A percentile compares a stretch with the other conserved stretches of the same genome.
phyloP scores from a whole-genome alignment of 345 rosid genomes.

The Aethionema arabicum region DNA sequence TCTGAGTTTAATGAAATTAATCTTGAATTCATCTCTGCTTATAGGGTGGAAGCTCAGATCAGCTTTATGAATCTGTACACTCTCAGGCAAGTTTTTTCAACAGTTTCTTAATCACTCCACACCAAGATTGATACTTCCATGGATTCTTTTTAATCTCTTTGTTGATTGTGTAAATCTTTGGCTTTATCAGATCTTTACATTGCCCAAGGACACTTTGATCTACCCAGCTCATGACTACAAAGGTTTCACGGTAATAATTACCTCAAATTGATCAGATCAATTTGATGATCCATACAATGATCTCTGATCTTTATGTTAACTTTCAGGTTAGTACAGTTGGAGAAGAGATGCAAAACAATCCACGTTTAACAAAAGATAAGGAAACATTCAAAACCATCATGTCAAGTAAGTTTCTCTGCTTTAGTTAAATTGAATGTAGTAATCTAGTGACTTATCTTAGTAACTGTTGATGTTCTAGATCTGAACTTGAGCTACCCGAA shows the following conservation, averaged over 20 bases:
- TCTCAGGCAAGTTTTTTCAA: conserved; percentile 65
- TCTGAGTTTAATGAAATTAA: background rate
- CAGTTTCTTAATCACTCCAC: background rate
- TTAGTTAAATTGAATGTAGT: background rate
- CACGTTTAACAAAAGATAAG: conserved; percentile 83
- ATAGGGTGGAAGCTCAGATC: conserved; percentile 87
- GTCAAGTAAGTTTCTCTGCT: conserved; percentile 60
- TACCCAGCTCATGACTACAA: conserved; percentile 96
- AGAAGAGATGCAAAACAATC: conserved; percentile 79
- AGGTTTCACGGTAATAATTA: conserved; percentile 67
- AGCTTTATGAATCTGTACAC: conserved; percentile 86
- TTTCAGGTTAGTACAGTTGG: conserved; percentile 87
- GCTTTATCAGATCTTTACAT: conserved; percentile 63
- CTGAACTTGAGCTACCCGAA: conserved; percentile 81
- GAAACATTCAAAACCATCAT: conserved; percentile 75
- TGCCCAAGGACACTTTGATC: conserved; percentile 80
- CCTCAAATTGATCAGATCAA: background rate
- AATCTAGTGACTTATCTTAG: background rate
- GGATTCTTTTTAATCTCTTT: background rate
- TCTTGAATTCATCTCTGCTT: conserved; percentile 11
- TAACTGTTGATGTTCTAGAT: conserved; percentile 41
- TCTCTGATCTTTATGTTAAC: conserved; percentile 19
- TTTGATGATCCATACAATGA: conserved; percentile 1
- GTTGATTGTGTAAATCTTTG: conserved; percentile 9
- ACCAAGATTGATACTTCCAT: background rate